These are phyloP conservation scores for Phaeosphaeriaceae sp. DNA, from an alignment of 2,329 filamentous ascomycete species.

Conservation along the genomic window DNA sequence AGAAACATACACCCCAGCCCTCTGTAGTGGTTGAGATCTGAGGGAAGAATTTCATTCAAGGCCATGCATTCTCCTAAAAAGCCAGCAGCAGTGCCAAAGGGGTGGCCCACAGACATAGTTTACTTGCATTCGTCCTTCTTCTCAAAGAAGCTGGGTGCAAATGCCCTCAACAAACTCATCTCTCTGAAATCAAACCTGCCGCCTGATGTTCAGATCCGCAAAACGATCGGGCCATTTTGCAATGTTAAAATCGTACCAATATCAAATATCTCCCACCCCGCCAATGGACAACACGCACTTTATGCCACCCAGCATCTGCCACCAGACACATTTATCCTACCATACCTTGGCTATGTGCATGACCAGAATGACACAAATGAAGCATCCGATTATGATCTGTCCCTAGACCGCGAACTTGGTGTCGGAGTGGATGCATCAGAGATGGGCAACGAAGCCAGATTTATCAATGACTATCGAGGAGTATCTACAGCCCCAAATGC, in stretches of 20 bases:
- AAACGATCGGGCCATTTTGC: constrained; percentile 37
- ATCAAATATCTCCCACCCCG: constrained; percentile 52
- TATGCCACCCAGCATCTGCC: constrained; percentile 54
- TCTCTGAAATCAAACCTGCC: constrained; percentile 24
- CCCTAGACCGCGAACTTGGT: constrained; percentile 56
- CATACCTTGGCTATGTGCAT: constrained; percentile 59
- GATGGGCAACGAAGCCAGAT: constrained; percentile 60
- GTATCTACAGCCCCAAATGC: constrained; percentile 50
- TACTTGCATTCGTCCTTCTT: constrained; percentile 41
- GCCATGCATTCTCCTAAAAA: constrained; percentile 4
- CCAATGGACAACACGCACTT: constrained; percentile 55
- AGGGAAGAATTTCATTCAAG: too few species aligned
- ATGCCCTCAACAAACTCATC: constrained; percentile 32
- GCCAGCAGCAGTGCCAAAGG: constrained; percentile 29
- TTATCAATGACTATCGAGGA: constrained; percentile 62
- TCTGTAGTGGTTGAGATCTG: too few species aligned
- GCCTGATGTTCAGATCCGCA: constrained; percentile 16
- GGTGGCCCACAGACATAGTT: constrained; percentile 34
- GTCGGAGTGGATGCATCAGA: constrained; percentile 57
- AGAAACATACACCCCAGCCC: too few species aligned
- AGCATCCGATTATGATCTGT: constrained; percentile 59
- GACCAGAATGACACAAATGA: constrained; percentile 50
- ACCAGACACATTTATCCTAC: constrained; percentile 56
- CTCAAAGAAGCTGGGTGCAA: constrained; percentile 36
- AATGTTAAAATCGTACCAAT: constrained; percentile 54